These are phyloP conservation scores for Sclerotinia subarctica DNA, from an alignment of 2,329 filamentous ascomycete species.

Conservation along the genomic window DNA sequence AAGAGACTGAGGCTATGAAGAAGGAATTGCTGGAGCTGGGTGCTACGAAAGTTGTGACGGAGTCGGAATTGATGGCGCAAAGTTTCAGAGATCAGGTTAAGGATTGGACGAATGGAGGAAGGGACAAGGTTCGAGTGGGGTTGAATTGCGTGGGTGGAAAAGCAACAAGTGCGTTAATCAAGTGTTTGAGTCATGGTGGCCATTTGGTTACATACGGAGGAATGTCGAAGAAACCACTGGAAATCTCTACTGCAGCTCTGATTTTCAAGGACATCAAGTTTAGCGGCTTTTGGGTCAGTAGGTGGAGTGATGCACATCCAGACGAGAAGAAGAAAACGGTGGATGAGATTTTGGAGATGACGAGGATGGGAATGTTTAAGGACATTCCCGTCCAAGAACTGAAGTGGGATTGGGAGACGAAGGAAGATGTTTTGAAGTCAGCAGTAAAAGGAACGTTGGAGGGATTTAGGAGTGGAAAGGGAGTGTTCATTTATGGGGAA, in stretches of 20 bases:
- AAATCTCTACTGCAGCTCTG: constrained; percentile 75
- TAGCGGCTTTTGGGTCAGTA: constrained; percentile 91
- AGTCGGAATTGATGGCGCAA: constrained; percentile 46
- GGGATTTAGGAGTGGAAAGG: constrained; percentile 84
- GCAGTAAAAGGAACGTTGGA: constrained; percentile 80
- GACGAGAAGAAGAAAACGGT: constrained; percentile 75
- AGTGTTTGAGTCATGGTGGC: constrained; percentile 64
- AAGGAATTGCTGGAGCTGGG: constrained; percentile 59
- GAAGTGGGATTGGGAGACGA: constrained; percentile 78
- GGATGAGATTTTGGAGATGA: constrained; percentile 77
- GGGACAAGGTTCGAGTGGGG: constrained; percentile 70
- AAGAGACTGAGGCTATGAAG: constrained; percentile 63
- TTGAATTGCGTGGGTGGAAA: constrained; percentile 95
- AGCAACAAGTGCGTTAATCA: constrained; percentile 73
- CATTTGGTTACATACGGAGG: constrained; percentile 92
- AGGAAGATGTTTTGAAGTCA: constrained; percentile 62
- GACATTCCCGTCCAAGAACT: constrained; percentile 82
- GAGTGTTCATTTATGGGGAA: constrained; percentile 74
- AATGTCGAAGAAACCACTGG: constrained; percentile 85
- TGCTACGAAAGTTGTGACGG: constrained; percentile 49
- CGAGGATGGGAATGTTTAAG: constrained; percentile 71
- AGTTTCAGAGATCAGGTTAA: constrained; percentile 50
- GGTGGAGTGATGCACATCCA: constrained; percentile 76
- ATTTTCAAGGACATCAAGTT: constrained; percentile 94
- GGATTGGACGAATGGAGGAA: constrained; percentile 64